Evolutionary conservation across 768 basidiomycete species (phyloP).

Genomic region (Termitomyces sp.): DNA sequence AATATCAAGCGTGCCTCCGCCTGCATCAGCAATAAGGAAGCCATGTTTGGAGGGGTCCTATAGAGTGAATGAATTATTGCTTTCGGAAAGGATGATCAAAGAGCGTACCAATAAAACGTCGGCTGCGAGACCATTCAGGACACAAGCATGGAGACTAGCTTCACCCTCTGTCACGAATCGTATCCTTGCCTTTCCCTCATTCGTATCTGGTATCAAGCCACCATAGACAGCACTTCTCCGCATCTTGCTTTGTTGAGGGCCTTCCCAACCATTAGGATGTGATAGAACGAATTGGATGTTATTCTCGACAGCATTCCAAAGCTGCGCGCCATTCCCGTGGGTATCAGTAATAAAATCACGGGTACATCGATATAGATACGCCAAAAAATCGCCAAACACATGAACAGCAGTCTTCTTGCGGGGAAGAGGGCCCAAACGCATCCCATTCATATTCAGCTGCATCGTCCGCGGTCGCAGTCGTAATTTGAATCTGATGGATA

Average conservation of each 20-base stretch:
- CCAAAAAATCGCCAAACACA: slow-evolving; percentile 76
- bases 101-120: slow-evolving; percentile 66
- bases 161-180: slow-evolving; percentile 82
- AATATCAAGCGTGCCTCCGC: slow-evolving; percentile 78
- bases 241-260: slow-evolving; percentile 73
- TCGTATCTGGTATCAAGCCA: slow-evolving; percentile 68
- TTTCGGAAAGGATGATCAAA: not conserved
- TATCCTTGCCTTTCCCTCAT: slow-evolving; percentile 66
- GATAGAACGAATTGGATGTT: slow-evolving; percentile 71
- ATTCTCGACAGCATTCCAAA: slow-evolving; percentile 68
- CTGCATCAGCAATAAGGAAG: slow-evolving; percentile 76
- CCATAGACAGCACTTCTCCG: slow-evolving; percentile 67
- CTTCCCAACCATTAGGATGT: slow-evolving; percentile 84
- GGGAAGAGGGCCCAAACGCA: slow-evolving; percentile 67
- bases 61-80: not conserved
- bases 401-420: slow-evolving; percentile 62
- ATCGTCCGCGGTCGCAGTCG: slow-evolving; percentile 72
- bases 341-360: slow-evolving; percentile 73
- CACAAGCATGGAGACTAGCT: slow-evolving; percentile 78
- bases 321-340: slow-evolving; percentile 65
- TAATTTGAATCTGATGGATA: slow-evolving; percentile 60
- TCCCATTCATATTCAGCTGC: slow-evolving; percentile 81
- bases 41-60: slow-evolving; percentile 73
- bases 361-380: slow-evolving; percentile 70
- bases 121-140: slow-evolving; percentile 69